Evolutionary conservation across 169 alveolate genomes (phyloP).

Genomic region (Babesia microti): DNA sequence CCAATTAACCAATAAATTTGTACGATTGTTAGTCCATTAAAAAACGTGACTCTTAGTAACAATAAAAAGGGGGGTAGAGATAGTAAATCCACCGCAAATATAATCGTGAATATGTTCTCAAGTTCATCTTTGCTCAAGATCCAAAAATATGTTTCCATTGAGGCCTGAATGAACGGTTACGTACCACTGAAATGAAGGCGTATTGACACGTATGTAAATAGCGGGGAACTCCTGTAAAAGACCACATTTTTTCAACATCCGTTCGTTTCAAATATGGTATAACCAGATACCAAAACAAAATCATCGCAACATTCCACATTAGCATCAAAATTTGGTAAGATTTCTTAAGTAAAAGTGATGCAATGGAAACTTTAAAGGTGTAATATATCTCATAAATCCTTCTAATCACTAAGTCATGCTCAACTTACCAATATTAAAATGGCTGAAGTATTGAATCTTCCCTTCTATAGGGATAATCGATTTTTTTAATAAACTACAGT

Average conservation of each 20-base stretch:
- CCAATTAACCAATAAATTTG: conserved; percentile 40
- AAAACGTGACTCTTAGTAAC: conserved; percentile 13
- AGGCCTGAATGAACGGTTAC: conserved; percentile 12
- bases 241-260: conserved; percentile 9
- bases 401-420: too few relatives aligned
- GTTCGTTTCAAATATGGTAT: conserved; percentile 33
- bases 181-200: conserved; percentile 22
- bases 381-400: too few relatives aligned
- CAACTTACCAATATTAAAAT: too few relatives aligned
- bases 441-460: too few relatives aligned
- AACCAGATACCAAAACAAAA: conserved; percentile 29
- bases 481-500: too few relatives aligned
- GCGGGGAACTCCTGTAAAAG: conserved; percentile 13
- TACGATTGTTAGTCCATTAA: conserved; percentile 8
- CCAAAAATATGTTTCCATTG: conserved; percentile 32
- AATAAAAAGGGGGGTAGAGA: conserved; percentile 25
- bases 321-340: too few relatives aligned
- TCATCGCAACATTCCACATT: conserved; percentile 31
- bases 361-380: too few relatives aligned
- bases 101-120: conserved; percentile 19
- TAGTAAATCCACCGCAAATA: conserved; percentile 26
- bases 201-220: conserved; percentile 27
- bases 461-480: too few relatives aligned
- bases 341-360: too few relatives aligned
- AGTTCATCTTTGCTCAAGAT: conserved; percentile 27